Base-by-base conservation (phyloP, 2,329 filamentous ascomycete species). In the Plectosphaerella sp. region DNA sequence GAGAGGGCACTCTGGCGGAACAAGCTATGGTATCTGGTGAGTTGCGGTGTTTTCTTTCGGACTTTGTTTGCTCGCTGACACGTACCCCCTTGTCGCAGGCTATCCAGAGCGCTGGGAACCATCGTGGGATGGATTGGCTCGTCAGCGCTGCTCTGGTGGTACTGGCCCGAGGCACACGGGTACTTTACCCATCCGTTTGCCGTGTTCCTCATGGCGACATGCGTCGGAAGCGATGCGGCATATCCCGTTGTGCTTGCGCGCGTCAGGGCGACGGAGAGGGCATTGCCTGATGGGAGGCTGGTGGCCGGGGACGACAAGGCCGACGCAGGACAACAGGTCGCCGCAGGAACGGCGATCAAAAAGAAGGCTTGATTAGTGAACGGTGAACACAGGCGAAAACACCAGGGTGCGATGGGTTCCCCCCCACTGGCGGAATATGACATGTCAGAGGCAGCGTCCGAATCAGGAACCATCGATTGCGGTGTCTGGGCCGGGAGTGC, bases 81-180 rank as follows among this genome's bases (percentile, higher is more conserved):
- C 7, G 22, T 22, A 8, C 35, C 35, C 28, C 28, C 28, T 12
- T 33, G 20, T 11, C 25, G 14, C 28, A 79, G 75, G 74, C 64
- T 72, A 28, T 71, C 67, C 33, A 70, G 76, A 48, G 67, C 69
- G 12, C 51, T 72, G 3, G 75, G 76, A 5, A 71, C 73, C 1
- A 49, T 75, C 9, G 61, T 70, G 53, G 74, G 75, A 2, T 62
- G 77, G 16, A 64, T 70, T 5, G 52, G 69, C 11, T 65, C 64
- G 43, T 72, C 71, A 49, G 61, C 61, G 9, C 56, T 76, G 43
- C 61, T 74, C n/a, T 78, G 74, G 74, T 76, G 71, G 64, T 70
- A 70, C 57, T 79, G 77, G 77, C 75, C 74, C 3, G 77, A 78
- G 52, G 72, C 75, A 1, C 73, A 79, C 58, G 69, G 67, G 11